Evolutionary conservation across 495 filamentous ascomycete genomes (phyloP).

Genomic region (Neurospora pannonica): DNA sequence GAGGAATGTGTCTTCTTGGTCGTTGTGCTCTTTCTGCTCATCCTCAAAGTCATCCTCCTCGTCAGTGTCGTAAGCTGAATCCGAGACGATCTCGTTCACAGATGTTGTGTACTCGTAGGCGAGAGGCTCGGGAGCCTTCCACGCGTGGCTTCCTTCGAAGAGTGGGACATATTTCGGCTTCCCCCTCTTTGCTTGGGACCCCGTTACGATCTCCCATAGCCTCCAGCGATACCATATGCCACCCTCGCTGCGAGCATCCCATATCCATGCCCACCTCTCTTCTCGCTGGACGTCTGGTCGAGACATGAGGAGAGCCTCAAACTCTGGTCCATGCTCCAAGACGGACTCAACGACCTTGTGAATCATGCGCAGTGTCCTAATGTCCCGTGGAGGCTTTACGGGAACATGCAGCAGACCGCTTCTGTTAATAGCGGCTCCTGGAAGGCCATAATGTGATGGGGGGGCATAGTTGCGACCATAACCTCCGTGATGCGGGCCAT

Average conservation of each 20-base stretch:
- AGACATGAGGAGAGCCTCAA: slow-evolving; percentile 89
- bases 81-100: slow-evolving; percentile 68
- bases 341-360: slow-evolving; percentile 79
- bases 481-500: slow-evolving; percentile 49
- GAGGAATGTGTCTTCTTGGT: slow-evolving; percentile 63
- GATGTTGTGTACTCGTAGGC: slow-evolving; percentile 66
- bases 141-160: slow-evolving; percentile 62
- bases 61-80: slow-evolving; percentile 76
- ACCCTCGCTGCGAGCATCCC: slow-evolving; percentile 70
- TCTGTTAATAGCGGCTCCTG: slow-evolving; percentile 36
- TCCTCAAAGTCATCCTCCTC: slow-evolving; percentile 81
- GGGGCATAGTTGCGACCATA: slow-evolving; percentile 73
- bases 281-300: slow-evolving; percentile 68
- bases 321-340: slow-evolving; percentile 71
- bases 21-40: slow-evolving; percentile 48
- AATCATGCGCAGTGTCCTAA: slow-evolving; percentile 73
- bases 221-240: slow-evolving; percentile 88
- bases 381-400: slow-evolving; percentile 65
- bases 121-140: slow-evolving; percentile 59
- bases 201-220: slow-evolving; percentile 73
- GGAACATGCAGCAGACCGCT: slow-evolving; percentile 54
- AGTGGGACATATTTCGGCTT: slow-evolving; percentile 44
- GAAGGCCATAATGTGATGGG: slow-evolving; percentile 53
- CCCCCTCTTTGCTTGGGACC: slow-evolving; percentile 25
- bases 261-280: slow-evolving; percentile 90